These are phyloP conservation scores for Cadophora sp. DNA, from an alignment of 2,329 filamentous ascomycete species.

Conservation along the genomic window DNA sequence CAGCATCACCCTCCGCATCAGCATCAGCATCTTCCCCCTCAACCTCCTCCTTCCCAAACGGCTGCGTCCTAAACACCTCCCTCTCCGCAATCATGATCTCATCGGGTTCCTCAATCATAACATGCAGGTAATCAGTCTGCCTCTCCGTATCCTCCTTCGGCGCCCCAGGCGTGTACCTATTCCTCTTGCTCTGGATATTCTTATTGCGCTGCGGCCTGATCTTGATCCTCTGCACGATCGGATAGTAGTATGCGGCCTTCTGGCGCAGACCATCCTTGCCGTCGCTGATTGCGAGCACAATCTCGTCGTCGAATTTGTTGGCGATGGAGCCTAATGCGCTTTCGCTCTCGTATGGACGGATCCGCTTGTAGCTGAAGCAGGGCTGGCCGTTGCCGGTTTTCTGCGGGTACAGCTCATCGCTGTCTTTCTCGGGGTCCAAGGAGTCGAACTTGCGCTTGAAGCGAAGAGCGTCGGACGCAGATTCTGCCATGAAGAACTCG, in stretches of 20 bases:
- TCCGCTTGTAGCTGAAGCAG: slow-evolving; percentile 66
- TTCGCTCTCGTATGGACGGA: slow-evolving; percentile 64
- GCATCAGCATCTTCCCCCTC: slow-evolving; percentile 32
- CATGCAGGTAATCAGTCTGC: slow-evolving; percentile 57
- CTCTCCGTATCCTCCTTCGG: slow-evolving; percentile 51
- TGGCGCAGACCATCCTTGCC: slow-evolving; percentile 56
- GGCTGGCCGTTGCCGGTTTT: slow-evolving; percentile 51
- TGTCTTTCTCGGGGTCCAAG: slow-evolving; percentile 60
- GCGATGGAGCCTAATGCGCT: slow-evolving; percentile 58
- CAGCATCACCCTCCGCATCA: slow-evolving; percentile 18
- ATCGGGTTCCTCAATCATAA: slow-evolving; percentile 60
- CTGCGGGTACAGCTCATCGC: slow-evolving; percentile 61
- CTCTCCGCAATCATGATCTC: slow-evolving; percentile 60
- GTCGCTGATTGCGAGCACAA: slow-evolving; percentile 65
- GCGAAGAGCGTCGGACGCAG: slow-evolving; percentile 52
- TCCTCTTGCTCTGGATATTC: slow-evolving; percentile 59
- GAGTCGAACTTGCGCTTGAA: slow-evolving; percentile 69
- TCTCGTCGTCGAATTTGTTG: slow-evolving; percentile 69
- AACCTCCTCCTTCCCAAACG: slow-evolving; percentile 36
- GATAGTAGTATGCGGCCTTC: slow-evolving; percentile 71
- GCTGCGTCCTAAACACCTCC: slow-evolving; percentile 53
- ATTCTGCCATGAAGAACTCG: slow-evolving; percentile 68
- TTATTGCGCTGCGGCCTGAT: slow-evolving; percentile 69
- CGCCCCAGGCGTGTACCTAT: slow-evolving; percentile 23
- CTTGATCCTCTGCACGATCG: slow-evolving; percentile 67